Percentiles rank a stretch among this genome's conserved stretches.
Conservation (phyloP, 371 early-diverging fungal species). For the Haplosporangium sp. region DNA sequence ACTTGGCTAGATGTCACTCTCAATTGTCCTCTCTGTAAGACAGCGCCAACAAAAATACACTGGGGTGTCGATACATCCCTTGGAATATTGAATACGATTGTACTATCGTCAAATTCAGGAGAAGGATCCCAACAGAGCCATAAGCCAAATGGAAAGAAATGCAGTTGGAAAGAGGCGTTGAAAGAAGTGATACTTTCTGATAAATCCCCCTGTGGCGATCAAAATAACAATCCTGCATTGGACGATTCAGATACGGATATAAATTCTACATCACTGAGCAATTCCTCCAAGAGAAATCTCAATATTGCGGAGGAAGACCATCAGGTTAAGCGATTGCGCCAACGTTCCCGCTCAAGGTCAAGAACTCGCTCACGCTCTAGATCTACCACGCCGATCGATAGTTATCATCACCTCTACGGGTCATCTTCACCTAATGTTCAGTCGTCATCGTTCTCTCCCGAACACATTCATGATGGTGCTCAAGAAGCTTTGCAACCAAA, state of each 20-base stretch:
- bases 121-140: not conserved
- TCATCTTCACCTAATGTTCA: not conserved
- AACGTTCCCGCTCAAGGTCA: conserved; percentile 16
- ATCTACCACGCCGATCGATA: conserved; percentile 47
- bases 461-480: not conserved
- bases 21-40: conserved; percentile 71
- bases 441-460: not conserved
- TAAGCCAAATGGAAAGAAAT: not conserved
- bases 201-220: too few relatives aligned
- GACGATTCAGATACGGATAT: not conserved
- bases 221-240: not conserved
- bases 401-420: conserved; percentile 31
- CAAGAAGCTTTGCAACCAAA: not conserved
- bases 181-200: not conserved
- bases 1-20: conserved; percentile 69
- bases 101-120: not conserved
- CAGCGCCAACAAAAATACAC: conserved; percentile 29
- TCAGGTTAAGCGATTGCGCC: not conserved
- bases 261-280: not conserved
- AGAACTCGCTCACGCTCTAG: conserved; percentile 28
- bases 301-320: not conserved
- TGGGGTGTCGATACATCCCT: conserved; percentile 44
- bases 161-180: not conserved
- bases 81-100: conserved; percentile 38
- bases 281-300: not conserved